These are phyloP conservation scores for Cryptosporidium canis DNA, from an alignment of 169 alveolate genomes.

Conservation along the genomic window DNA sequence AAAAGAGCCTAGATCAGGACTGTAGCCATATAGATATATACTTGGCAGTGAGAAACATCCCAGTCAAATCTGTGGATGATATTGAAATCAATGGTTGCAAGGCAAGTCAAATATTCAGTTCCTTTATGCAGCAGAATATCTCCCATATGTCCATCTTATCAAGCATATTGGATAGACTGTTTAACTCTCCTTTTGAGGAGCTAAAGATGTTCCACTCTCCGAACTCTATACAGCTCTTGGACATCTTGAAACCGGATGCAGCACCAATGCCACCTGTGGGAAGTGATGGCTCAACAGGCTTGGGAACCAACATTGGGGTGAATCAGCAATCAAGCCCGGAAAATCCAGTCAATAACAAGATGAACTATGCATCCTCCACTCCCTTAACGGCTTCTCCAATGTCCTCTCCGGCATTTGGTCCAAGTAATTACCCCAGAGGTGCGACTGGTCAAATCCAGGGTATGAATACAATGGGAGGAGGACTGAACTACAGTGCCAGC, in stretches of 20 bases:
- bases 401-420: neutral
- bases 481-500: neutral
- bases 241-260: neutral
- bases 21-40: constrained; percentile 16
- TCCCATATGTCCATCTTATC: constrained; percentile 46
- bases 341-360: neutral
- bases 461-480: neutral
- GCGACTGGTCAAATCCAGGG: neutral
- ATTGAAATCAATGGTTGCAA: constrained; percentile 35
- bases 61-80: constrained; percentile 30
- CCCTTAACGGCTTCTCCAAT: neutral
- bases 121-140: neutral
- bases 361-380: neutral
- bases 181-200: constrained; percentile 38
- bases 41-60: constrained; percentile 19
- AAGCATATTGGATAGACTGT: constrained; percentile 14
- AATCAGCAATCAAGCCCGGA: neutral
- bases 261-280: neutral
- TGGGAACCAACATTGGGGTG: neutral
- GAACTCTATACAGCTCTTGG: neutral
- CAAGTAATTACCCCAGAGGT: neutral
- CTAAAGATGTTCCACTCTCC: neutral
- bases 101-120: neutral
- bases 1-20: neutral
- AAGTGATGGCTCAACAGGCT: neutral